phyloP scores from a whole-genome alignment of 352 stramenopile species.

The Phytophthora sp. region DNA sequence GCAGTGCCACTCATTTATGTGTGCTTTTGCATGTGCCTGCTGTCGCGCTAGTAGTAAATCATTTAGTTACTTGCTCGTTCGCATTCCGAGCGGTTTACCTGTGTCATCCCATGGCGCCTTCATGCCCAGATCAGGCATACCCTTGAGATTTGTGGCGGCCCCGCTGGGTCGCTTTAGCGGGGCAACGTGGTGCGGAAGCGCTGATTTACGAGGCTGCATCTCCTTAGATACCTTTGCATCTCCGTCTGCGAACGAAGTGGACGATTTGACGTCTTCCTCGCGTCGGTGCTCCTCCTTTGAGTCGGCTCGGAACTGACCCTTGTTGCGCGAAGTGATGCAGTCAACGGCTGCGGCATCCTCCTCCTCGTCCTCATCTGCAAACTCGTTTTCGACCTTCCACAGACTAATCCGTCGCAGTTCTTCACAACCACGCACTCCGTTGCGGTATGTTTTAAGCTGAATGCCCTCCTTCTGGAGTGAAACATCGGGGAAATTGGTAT shows the following conservation, averaged over 20 bases:
- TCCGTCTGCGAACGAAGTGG: slow-evolving; percentile 41
- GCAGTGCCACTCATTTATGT: slow-evolving; percentile 16
- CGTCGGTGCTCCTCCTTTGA: slow-evolving; percentile 63
- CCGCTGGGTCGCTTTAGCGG: slow-evolving; percentile 65
- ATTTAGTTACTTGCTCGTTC: slow-evolving; percentile 41
- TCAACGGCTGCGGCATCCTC: slow-evolving; percentile 36
- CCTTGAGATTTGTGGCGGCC: slow-evolving; percentile 53
- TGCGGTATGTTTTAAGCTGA: slow-evolving; percentile 86
- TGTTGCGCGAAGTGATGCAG: slow-evolving; percentile 31
- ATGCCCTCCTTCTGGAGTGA: slow-evolving; percentile 85
- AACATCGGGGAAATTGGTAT: slow-evolving; percentile 95
- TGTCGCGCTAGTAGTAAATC: slow-evolving; percentile 1
- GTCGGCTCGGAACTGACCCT: slow-evolving; percentile 39
- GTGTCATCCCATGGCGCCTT: slow-evolving; percentile 85
- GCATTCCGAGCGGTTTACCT: slow-evolving; percentile 69
- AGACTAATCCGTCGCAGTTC: slow-evolving; percentile 77
- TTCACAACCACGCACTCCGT: slow-evolving; percentile 63
- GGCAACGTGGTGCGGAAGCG: slow-evolving; percentile 81
- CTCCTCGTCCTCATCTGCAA: slow-evolving; percentile 52
- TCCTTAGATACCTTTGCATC: slow-evolving; percentile 59
- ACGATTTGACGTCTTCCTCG: slow-evolving; percentile 64
- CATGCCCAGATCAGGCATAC: slow-evolving; percentile 71
- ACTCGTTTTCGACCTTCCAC: slow-evolving; percentile 83
- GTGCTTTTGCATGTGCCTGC: too few relatives aligned
- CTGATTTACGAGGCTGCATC: slow-evolving; percentile 58